Evolutionary conservation across 176 grass and related monocot genomes (phyloP), one percentile per base, ranked within the genome.

Genomic region (Metroxylon sagu): DNA sequence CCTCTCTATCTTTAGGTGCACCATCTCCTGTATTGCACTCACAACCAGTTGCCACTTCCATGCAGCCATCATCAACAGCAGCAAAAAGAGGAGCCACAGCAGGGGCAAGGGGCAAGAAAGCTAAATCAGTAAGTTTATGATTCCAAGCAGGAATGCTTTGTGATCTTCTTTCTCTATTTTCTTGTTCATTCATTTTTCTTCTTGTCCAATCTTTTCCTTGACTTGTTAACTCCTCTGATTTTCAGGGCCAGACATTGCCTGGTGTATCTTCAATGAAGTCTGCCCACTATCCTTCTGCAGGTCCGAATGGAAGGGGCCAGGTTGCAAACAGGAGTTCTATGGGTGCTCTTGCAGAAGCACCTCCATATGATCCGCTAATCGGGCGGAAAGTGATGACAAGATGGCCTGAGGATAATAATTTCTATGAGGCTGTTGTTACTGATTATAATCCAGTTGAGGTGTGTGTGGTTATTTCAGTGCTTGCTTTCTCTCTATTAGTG

Each of bases 41-140:
- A 63, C 92, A 97, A 31, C 84, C 74, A 28, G 56, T 87, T 31
- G 74, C 57, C 64, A 35, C 72, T 56, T 60, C 77, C 61, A 70
- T 67, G 52, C 93, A 92, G 29, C 93, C 93, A 30, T 85, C 81
- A 49, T 85, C 84, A 63, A 81, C 93, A 69, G 29, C 75, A 65
- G 81, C 71, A 56, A 98, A 77, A 80, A 92, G 88, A 54, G 78
- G 71, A 71, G 60, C 61, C 16, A 71, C 60, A 14, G 74, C 82
- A 76, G 85, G 79, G 49, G 48, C 76, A 29, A 98, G 92, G 67
- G 87, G 82, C 48, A 98, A 92, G 76, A 98, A 92, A 49, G 31
- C 60, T 16, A 98, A 98, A 72, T 49, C 74, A 56, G 93, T 98
- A 78, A 69, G 79, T 75, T 48, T 43, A 43, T 43, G 30, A 48